Percentiles rank a stretch among this genome's conserved stretches.
Evolutionary conservation across 352 stramenopile species (phyloP).

Genomic region (Globisporangium radiosum): DNA sequence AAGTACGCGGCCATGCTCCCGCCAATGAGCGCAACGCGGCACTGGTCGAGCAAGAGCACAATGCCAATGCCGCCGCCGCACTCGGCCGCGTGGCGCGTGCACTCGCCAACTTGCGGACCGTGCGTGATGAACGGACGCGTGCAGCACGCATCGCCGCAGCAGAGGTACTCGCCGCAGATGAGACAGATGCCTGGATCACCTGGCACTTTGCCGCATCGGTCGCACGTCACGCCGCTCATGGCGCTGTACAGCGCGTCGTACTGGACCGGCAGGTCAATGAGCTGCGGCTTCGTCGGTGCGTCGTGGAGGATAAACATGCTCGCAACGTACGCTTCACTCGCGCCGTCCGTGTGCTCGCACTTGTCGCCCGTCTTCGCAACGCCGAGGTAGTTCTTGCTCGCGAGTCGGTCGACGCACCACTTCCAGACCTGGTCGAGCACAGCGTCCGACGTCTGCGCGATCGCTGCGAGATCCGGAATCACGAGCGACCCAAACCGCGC

Average conservation of each 20-base stretch:
- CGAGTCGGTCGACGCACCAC: conserved; percentile 81
- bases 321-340: conserved; percentile 78
- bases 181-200: conserved; percentile 74
- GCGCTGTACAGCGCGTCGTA: conserved; percentile 84
- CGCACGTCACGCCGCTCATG: conserved; percentile 62
- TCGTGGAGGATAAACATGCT: conserved; percentile 88
- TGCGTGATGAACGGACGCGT: conserved; percentile 70
- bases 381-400: conserved; percentile 68
- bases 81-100: conserved; percentile 76
- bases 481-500: conserved; percentile 15
- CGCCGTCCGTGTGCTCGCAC: conserved; percentile 82
- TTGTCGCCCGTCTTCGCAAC: conserved; percentile 67
- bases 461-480: conserved; percentile 44
- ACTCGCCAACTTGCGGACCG: conserved; percentile 74
- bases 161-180: conserved; percentile 80
- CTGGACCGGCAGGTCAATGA: conserved; percentile 78
- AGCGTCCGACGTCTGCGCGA: conserved; percentile 40
- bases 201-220: conserved; percentile 55
- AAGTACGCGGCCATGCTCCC: conserved; percentile 86
- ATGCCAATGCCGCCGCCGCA: conserved; percentile 82
- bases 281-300: conserved; percentile 34
- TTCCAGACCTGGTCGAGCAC: conserved; percentile 78
- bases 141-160: conserved; percentile 81
- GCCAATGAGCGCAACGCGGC: conserved; percentile 72
- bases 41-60: conserved; percentile 80